These are phyloP conservation scores for Lepidium campestre DNA, from an alignment of 441 rosid species.

Conservation along the genomic window DNA sequence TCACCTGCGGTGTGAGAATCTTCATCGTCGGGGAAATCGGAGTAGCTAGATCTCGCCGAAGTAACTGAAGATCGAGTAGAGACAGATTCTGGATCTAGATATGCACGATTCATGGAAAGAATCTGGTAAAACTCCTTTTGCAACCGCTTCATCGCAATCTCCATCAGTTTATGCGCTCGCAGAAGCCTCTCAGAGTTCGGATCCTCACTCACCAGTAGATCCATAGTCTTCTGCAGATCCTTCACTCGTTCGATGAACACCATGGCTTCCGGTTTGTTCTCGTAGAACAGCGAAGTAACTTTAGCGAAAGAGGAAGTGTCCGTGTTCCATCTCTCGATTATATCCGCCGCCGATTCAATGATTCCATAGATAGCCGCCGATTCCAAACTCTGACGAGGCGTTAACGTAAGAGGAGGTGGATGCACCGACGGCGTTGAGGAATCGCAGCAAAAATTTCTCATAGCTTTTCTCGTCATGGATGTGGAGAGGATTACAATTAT, in stretches of 20 bases:
- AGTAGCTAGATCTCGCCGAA: constrained; percentile 55
- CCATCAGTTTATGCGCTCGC: constrained; percentile 57
- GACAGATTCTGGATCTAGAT: constrained; percentile 61
- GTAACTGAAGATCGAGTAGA: constrained; percentile 57
- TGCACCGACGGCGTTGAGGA: constrained; percentile 33
- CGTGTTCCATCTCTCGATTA: constrained; percentile 68
- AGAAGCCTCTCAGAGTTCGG: constrained; percentile 34
- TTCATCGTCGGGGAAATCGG: constrained; percentile 33
- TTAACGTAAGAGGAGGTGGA: constrained; percentile 25
- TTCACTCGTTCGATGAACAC: constrained; percentile 49
- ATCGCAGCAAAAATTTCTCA: constrained; percentile 55
- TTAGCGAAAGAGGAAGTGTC: constrained; percentile 43
- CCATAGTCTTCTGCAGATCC: constrained; percentile 61
- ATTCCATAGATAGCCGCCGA: constrained; percentile 34
- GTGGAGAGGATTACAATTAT: not conserved
- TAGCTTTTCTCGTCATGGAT: constrained; percentile 39
- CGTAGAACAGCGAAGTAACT: constrained; percentile 66
- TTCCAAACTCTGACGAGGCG: constrained; percentile 30
- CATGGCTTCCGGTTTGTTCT: constrained; percentile 57
- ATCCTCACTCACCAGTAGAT: constrained; percentile 25
- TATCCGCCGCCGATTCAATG: constrained; percentile 39
- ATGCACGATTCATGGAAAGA: constrained; percentile 65
- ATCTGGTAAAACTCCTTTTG: constrained; percentile 85
- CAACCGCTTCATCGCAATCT: constrained; percentile 72
- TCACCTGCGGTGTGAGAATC: constrained; percentile 33